Evolutionary conservation across 2,329 filamentous ascomycete genomes (phyloP), one percentile per base, ranked within the genome.

Genomic region (Fusarium concolor): DNA sequence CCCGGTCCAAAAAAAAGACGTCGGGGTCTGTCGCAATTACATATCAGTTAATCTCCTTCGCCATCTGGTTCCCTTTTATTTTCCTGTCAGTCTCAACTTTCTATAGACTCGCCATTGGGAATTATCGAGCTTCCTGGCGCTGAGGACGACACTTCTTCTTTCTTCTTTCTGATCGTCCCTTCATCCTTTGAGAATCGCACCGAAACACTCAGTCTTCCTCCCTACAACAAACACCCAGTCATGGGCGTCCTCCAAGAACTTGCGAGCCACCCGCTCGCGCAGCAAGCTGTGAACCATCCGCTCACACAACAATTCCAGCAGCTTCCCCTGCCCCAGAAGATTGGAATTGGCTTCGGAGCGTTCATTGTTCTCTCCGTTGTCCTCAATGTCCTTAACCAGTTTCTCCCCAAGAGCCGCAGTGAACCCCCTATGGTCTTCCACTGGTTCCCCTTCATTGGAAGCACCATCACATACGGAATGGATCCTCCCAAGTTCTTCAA

Each of bases 381-480:
- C 62, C 75, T 94, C 82, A 97, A 98, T 79, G 89, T 98, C 69
- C 76, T 92, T 71, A 85, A 85, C 67, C 95, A 98, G 81, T 73
- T 96, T 57, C 82, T 97, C 65, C 89, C 93, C 83, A 92, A 88
- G 82, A 95, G 94, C 73, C 87, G 91, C 51, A 92, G 94, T 77
- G 91, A 94, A 78, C 92, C 92, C 29, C 92, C 92, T 2, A 73
- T 94, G 59, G 91, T 95, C 65, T 95, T 94, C 79, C 91, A 93
- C 79, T 92, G 88, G 87, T 85, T 95, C 75, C 92, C 92, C 61
- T 81, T 97, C 71, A 86, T 99, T 75, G 95, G 95, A 68, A 97
- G 91, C 83, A 97, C 96, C 62, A 85, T 98, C 74, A 92, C 89
- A 43, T 99, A 98, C 82, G 95, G 95, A 79, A 97, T 97, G 81